Evolutionary conservation across 176 grass and related monocot species (phyloP), one percentile per base, ranked within the genome.

Genomic region (Carex myosuroides): DNA sequence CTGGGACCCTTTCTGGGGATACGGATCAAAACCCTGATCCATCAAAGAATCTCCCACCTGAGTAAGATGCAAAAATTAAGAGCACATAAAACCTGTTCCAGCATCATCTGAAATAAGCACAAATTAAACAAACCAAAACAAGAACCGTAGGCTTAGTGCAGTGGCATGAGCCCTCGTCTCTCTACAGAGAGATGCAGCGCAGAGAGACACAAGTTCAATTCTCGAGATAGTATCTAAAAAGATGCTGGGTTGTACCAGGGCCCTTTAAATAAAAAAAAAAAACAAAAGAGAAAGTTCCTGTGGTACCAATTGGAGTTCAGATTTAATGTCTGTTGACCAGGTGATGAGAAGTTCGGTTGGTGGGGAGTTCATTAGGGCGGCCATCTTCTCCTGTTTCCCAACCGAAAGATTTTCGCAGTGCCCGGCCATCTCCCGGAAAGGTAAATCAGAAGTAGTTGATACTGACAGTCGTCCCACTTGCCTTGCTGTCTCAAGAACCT

Each of bases 321-420:
- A 82, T 64, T 65, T 58, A 13, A 44, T 41, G 1, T 82, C 80
- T 9, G 41, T 64, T 30, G 80, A 67, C 80, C 80, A 82, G n/a
- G 80, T 82, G 39, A 82, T 62, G 39, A 82, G 80, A 82, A 82
- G 80, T 65, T 82, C 20, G 4, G 80, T 20, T 50, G 13, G 79
- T 63, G 76, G 42, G 33, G 44, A 13, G 58, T 90, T 87, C 85
- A 90, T 90, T 41, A 89, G 95, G 68, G 84, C 81, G 61, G 91
- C 90, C 58, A 93, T 48, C 57, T 88, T 98, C 92, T 93, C 83
- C 61, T 95, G 89, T 73, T 98, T 98, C 68, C 86, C 93, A 1
- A 83, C 64, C 16, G 84, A 84, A 86, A 95, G 85, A 74, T 83
- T 88, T 86, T 98, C 96, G 9, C 96, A 95, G 73, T 95, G 89